Evolutionary conservation across 1,284 basidiomycete species (phyloP), one percentile per base, ranked within the genome.

Genomic region (Porogramme epimiltina): DNA sequence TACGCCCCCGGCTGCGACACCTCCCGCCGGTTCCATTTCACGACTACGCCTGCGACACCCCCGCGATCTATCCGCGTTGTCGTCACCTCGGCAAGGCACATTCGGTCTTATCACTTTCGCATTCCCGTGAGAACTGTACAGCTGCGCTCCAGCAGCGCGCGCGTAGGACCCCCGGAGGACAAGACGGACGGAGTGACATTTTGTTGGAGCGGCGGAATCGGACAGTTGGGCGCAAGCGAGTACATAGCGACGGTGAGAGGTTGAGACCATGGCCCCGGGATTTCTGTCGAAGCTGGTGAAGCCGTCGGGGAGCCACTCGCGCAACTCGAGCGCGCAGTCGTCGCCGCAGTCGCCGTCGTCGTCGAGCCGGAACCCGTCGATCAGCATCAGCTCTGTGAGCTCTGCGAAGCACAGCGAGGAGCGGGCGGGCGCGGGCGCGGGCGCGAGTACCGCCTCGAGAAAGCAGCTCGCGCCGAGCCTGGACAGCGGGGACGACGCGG

Each of bases 251-350:
- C 33, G 22, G 31, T 36, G 36, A 37, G 41, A 41, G 22, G 13
- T 18, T 6, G 26, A 25, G 22, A 48, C 22, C 4, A 73, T 73
- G 71, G 67, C 72, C 10, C 69, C 71, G 4, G 62, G 61, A 22
- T 73, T 74, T 53, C 56, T 74, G 58, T 65, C 71, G 10, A 74
- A 73, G 52, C 59, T 74, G 33, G 69, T 71, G 20, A 70, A 68
- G 54, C 50, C 47, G 45, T 55, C 55, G 23, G 40, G 54, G 39
- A 59, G 51, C 44, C 57, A 55, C 38, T 59, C 53, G 23, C 58
- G 61, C 48, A 52, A 56, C 39, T 55, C 57, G 45, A 54, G 60
- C 40, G 56, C 62, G 24, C 60, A 46, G 6, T 65, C 61, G 15
- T 66, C 64, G 33, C 52, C 58, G 52, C 50, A 39, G 49, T 59